Evolutionary conservation across 768 basidiomycete genomes (phyloP).

Genomic region (Antrodiella citrinella): DNA sequence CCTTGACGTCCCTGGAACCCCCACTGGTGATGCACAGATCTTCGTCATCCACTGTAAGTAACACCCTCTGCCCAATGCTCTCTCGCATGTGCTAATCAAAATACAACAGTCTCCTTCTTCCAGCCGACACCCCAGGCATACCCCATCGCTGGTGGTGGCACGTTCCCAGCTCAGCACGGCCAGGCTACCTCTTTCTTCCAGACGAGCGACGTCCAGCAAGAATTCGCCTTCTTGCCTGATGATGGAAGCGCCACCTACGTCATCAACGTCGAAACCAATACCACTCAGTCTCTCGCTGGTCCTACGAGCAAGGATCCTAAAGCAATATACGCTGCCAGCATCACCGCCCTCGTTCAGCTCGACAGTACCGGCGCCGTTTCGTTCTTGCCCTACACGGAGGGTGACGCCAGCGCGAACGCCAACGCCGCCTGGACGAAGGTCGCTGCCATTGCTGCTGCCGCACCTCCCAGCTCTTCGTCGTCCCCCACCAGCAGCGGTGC

Average conservation of each 20-base stretch:
- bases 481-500: constrained; percentile 4
- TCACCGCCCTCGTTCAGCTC: constrained; percentile 58
- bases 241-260: constrained; percentile 69
- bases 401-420: constrained; percentile 34
- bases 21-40: constrained; percentile 66
- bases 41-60: constrained; percentile 83
- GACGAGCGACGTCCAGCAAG: constrained; percentile 48
- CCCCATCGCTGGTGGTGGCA: constrained; percentile 32
- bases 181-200: constrained; percentile 67
- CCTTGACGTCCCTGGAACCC: constrained; percentile 57
- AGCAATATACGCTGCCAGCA: constrained; percentile 58
- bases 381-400: constrained; percentile 50
- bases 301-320: constrained; percentile 51
- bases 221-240: constrained; percentile 73
- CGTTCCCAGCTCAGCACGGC: constrained; percentile 64
- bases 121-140: constrained; percentile 64
- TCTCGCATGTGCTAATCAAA: neutral
- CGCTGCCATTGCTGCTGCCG: constrained; percentile 33
- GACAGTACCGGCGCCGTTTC: constrained; percentile 50
- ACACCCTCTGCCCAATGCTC: neutral
- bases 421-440: constrained; percentile 43
- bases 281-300: constrained; percentile 51
- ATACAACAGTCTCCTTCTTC: constrained; percentile 58
- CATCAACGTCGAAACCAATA: constrained; percentile 65
- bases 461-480: constrained; percentile 26